phyloP scores from a whole-genome alignment of 2,329 filamentous ascomycete genomes.

The Sporothrix dimorphospora region DNA sequence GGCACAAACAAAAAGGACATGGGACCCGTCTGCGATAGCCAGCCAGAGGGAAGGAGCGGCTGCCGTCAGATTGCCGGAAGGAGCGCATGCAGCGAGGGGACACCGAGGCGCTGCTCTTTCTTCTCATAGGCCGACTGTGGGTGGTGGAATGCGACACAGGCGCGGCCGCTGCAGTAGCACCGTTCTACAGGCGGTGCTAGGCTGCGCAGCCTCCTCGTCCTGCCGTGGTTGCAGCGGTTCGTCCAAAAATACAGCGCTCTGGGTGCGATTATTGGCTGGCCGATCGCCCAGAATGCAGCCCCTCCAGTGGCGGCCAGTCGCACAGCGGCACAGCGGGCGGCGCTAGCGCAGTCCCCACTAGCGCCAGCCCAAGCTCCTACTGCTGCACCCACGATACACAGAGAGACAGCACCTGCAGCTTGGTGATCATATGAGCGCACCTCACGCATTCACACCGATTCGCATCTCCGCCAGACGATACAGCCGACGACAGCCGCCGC shows the following conservation, averaged over 20 bases:
- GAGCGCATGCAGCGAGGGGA: not conserved
- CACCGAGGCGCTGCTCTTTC: not conserved
- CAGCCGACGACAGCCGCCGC: slow-evolving; percentile 10
- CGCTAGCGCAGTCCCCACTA: slow-evolving; percentile 1
- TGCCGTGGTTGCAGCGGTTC: slow-evolving; percentile 20
- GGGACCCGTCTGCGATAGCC: not conserved
- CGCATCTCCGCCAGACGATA: slow-evolving; percentile 1
- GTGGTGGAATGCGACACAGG: not conserved
- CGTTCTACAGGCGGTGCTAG: slow-evolving; percentile 1
- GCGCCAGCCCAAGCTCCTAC: not conserved
- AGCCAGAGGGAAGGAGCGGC: slow-evolving; percentile 3
- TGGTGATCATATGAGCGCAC: slow-evolving; percentile 10
- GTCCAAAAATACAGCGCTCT: slow-evolving; percentile 2
- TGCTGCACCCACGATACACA: not conserved
- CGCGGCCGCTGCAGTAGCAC: not conserved
- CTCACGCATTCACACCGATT: not conserved
- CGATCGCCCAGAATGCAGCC: not conserved
- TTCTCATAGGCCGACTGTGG: no score
- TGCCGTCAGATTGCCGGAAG: slow-evolving; percentile 3
- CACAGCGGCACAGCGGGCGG: not conserved
- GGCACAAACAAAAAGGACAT: not conserved
- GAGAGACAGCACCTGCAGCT: slow-evolving; percentile 9
- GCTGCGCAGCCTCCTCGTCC: slow-evolving; percentile 18
- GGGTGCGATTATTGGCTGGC: slow-evolving; percentile 1
- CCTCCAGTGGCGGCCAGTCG: not conserved